phyloP scores from a whole-genome alignment of 176 grass and related monocot genomes.

The Phoenix dactylifera region DNA sequence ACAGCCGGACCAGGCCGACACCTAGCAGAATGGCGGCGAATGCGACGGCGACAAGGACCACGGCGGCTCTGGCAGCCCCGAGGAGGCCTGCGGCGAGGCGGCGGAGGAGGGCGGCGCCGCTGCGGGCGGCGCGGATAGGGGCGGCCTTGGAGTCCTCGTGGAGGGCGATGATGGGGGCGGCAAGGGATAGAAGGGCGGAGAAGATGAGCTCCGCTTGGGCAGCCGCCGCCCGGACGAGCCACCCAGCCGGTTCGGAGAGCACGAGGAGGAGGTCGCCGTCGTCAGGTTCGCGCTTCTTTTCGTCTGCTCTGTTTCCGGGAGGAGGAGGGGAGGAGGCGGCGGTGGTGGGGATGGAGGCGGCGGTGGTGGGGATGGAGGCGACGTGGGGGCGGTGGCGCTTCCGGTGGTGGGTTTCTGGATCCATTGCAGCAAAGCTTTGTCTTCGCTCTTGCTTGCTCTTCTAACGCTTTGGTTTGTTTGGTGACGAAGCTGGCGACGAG shows the following conservation, averaged over 20 bases:
- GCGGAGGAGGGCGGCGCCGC: conserved; percentile 14
- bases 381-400: too few relatives aligned
- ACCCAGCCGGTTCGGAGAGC: conserved; percentile 20
- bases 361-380: too few relatives aligned
- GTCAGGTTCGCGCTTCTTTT: too few relatives aligned
- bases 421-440: too few relatives aligned
- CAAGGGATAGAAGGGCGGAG: conserved; percentile 20
- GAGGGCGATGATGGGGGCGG: conserved; percentile 21
- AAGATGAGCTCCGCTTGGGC: conserved; percentile 22
- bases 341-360: too few relatives aligned
- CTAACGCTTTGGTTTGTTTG: too few relatives aligned
- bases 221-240: conserved; percentile 15
- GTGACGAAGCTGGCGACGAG: too few relatives aligned
- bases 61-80: conserved; percentile 12
- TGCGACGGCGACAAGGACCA: conserved; percentile 17
- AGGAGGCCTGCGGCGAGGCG: conserved; percentile 24
- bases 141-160: conserved; percentile 18
- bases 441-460: too few relatives aligned
- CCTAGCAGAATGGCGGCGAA: conserved; percentile 22
- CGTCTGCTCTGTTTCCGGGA: too few relatives aligned
- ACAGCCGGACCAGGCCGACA: conserved; percentile 26
- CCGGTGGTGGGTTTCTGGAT: too few relatives aligned
- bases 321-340: too few relatives aligned
- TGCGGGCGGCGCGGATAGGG: conserved; percentile 8
- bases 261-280: conserved; percentile 9